phyloP scores from a whole-genome alignment of 768 basidiomycete genomes.

The Mycena capillaripes region DNA sequence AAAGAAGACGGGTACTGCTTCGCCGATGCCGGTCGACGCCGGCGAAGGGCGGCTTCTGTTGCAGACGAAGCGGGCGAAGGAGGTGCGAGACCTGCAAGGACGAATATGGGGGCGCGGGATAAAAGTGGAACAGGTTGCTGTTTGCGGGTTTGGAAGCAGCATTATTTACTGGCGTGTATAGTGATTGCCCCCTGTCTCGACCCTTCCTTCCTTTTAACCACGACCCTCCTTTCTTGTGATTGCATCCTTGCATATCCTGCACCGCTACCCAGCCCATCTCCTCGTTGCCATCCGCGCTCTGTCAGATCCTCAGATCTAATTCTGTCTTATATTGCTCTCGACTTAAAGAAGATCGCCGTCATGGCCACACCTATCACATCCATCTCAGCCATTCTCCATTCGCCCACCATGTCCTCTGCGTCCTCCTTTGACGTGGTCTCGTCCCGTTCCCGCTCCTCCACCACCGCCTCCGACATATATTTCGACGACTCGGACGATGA shows the following conservation, averaged over 20 bases:
- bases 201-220: conserved; percentile 16
- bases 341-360: conserved; percentile 15
- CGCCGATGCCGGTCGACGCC: conserved; percentile 66
- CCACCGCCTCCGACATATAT: conserved; percentile 31
- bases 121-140: conserved; percentile 74
- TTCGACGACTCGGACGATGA: conserved; percentile 66
- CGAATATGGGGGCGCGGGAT: conserved; percentile 71
- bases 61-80: conserved; percentile 60
- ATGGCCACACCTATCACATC: conserved; percentile 31
- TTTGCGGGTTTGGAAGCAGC: conserved; percentile 74
- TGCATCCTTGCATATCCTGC: conserved; percentile 15
- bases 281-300: conserved; percentile 26
- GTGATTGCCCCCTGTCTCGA: conserved; percentile 18
- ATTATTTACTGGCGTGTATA: conserved; percentile 72
- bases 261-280: conserved; percentile 10
- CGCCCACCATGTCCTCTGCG: conserved; percentile 42
- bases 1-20: conserved; percentile 69
- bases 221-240: conserved; percentile 27
- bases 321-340: conserved; percentile 22
- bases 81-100: conserved; percentile 72
- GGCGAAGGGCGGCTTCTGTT: conserved; percentile 74
- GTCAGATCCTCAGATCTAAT: conserved; percentile 21
- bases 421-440: conserved; percentile 50
- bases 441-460: conserved; percentile 40
- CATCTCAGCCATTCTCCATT: conserved; percentile 38